Base-by-base conservation (phyloP, 164 flowering plant species). In the Tetrastigma voinierianum region DNA sequence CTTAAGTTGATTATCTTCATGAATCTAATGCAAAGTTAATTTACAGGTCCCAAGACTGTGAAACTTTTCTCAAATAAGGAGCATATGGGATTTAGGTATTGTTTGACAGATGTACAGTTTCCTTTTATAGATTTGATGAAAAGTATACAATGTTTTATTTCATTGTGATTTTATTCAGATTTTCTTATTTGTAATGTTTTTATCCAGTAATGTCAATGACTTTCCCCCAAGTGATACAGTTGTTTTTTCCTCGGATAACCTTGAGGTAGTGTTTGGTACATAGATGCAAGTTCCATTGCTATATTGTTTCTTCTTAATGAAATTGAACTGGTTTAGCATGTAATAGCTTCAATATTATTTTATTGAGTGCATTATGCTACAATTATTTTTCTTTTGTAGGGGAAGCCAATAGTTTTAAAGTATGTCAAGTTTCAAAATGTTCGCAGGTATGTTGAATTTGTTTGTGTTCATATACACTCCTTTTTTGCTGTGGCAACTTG, bases 381-480 rank as follows among this genome's bases (percentile, higher is more conserved):
- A 32, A 54, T 52, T 63, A 1, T 49, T 61, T 73, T 16, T 52
- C 4, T 12, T 15, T 73, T 81, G 67, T 61, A 94, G 98, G 98
- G 93, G 53, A 85, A 90, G 71, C 91, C 95, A 10, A 81, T 82
- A 14, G 61, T 67, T 63, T 61, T 94, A 57, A 94, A 91, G 78
- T 94, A 87, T 82, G 98, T 91, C 70, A 94, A 94, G 78, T 94
- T 91, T 74, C 98, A 94, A 83, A 94, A 86, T 87, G 97, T 94
- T 72, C 94, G 98, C 17, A 94, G 97, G 98, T 94, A 77, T 44
- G 70, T 57, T 20, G 15, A 15, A 20, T 61, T 16, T 67, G 46
- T 46, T n/a, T 40, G 21, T 16, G 11, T 48, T 61, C 12, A 2
- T 56, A 12, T 62, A 23, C n/a, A n/a, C n/a, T n/a, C n/a, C n/a